Percentiles rank a stretch among this genome's conserved stretches.
These are phyloP conservation scores for Fusarium drepaniforme DNA, from an alignment of 2,329 filamentous ascomycete species.

Conservation along the genomic window DNA sequence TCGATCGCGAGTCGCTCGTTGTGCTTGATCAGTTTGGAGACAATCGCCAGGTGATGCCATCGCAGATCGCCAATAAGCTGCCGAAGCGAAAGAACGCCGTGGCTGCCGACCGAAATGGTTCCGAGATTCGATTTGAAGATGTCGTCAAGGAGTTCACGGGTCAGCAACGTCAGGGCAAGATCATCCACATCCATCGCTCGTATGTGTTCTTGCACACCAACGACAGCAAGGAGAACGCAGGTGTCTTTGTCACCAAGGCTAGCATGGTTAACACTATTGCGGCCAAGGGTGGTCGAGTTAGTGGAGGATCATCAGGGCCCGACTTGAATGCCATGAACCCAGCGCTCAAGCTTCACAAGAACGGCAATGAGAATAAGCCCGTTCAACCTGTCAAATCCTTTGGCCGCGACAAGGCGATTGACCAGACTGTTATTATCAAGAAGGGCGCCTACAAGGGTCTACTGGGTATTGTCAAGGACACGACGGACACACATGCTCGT, in stretches of 20 bases:
- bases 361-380: conserved; percentile 62
- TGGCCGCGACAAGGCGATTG: conserved; percentile 85
- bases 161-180: conserved; percentile 86
- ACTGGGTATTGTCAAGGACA: conserved; percentile 94
- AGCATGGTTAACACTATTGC: conserved; percentile 90
- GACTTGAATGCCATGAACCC: conserved; percentile 95
- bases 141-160: conserved; percentile 92
- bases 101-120: conserved; percentile 91
- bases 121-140: conserved; percentile 92
- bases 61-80: conserved; percentile 91
- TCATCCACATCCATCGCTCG: conserved; percentile 94
- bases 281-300: conserved; percentile 90
- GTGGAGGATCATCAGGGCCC: conserved; percentile 69
- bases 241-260: conserved; percentile 89
- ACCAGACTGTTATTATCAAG: conserved; percentile 90
- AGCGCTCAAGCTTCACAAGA: conserved; percentile 79
- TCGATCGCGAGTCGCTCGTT: conserved; percentile 91
- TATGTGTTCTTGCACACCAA: conserved; percentile 92
- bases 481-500: conserved; percentile 85
- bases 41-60: conserved; percentile 84
- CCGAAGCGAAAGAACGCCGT: conserved; percentile 86
- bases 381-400: conserved; percentile 79
- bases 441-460: conserved; percentile 93
- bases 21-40: conserved; percentile 93
- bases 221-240: conserved; percentile 84